A percentile compares a stretch with the other conserved stretches of the same genome.
phyloP scores from a whole-genome alignment of 257 asterid species.

The Lycium barbarum region DNA sequence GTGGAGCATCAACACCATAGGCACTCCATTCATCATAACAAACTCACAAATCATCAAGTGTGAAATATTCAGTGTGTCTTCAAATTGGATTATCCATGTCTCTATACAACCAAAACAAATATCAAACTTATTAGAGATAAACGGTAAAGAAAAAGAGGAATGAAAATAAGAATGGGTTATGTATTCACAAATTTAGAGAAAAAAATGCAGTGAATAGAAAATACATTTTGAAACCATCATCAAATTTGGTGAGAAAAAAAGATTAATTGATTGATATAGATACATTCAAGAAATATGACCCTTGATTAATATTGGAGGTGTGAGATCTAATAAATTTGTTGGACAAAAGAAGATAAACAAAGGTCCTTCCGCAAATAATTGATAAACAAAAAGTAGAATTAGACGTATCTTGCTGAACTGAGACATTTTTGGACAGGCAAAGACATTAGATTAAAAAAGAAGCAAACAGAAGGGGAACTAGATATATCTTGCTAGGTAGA shows the following conservation, averaged over 20 bases:
- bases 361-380: too few species aligned
- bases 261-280: neutral
- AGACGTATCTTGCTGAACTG: too few species aligned
- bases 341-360: too few species aligned
- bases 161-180: neutral
- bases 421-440: neutral
- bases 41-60: constrained; percentile 32
- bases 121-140: neutral
- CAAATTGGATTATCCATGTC: neutral
- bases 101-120: neutral
- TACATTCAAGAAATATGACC: neutral
- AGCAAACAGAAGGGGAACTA: too few species aligned
- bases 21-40: constrained; percentile 36
- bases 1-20: constrained; percentile 32
- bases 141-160: neutral
- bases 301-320: neutral
- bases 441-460: too few species aligned
- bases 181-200: neutral
- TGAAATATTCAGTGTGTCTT: constrained; percentile 11
- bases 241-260: too few species aligned
- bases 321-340: too few species aligned
- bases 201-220: neutral
- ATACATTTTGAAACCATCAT: neutral
- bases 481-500: too few species aligned
- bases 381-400: too few species aligned